These are phyloP conservation scores for Lipomyces anomalus DNA, from an alignment of 805 yeast species.

Conservation along the genomic window DNA sequence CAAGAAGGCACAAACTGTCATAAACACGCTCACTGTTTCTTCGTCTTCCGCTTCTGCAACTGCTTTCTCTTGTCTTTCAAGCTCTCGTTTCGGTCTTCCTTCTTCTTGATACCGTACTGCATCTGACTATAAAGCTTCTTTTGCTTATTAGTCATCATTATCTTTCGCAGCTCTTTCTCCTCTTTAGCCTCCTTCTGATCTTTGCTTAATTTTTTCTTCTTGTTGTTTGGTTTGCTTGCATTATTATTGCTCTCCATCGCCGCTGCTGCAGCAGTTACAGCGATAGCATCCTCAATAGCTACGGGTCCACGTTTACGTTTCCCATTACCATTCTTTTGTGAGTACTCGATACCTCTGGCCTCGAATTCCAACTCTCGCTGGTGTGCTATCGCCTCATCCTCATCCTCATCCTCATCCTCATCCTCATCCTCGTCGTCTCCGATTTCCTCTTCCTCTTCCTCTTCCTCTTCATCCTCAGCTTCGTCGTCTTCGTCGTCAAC, in stretches of 20 bases:
- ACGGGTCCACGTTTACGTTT: conserved; percentile 35
- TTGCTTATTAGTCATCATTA: conserved; percentile 97
- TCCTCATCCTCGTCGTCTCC: conserved; percentile 30
- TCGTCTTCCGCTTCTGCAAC: conserved; percentile 57
- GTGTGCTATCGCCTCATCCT: conserved; percentile 45
- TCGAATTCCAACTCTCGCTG: conserved; percentile 86
- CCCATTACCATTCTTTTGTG: conserved; percentile 49
- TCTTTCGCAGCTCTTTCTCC: conserved; percentile 87
- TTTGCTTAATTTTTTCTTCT: conserved; percentile 27
- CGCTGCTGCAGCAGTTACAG: conserved; percentile 7
- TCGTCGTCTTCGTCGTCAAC: conserved; percentile 48
- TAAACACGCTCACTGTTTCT: too few relatives aligned
- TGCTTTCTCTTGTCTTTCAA: conserved; percentile 64
- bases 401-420: conserved; percentile 34
- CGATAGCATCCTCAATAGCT: too few relatives aligned
- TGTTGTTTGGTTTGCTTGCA: conserved; percentile 34
- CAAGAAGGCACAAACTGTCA: too few relatives aligned
- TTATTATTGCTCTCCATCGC: conserved; percentile 23
- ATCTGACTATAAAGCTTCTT: conserved; percentile 89
- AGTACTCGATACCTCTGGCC: conserved; percentile 76
- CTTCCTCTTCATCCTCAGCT: conserved; percentile 49
- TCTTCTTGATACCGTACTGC: conserved; percentile 84
- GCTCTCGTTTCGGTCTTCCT: conserved; percentile 66
- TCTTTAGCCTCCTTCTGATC: conserved; percentile 55
- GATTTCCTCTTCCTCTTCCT: conserved; percentile 49